Percentiles rank a stretch among this genome's conserved stretches.
phyloP scores from a whole-genome alignment of 2,329 filamentous ascomycete genomes.

The Fusarium nelsonii region DNA sequence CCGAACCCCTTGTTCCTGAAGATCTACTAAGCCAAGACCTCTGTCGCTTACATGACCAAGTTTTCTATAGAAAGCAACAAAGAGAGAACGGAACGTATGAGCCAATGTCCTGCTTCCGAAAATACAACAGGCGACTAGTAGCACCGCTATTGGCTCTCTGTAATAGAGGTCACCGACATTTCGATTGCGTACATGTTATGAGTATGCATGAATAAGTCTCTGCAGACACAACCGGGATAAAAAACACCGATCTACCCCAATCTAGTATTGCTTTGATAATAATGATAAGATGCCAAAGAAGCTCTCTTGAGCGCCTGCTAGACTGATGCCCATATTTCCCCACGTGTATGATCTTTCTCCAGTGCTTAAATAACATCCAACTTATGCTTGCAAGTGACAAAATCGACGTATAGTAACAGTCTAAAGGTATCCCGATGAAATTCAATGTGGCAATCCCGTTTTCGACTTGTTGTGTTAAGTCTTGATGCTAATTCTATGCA shows the following conservation, averaged over 20 bases:
- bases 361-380: slow-evolving; percentile 24
- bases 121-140: not conserved
- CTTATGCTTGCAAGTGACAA: slow-evolving; percentile 32
- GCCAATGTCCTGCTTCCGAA: not conserved
- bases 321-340: slow-evolving; percentile 23
- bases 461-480: slow-evolving; percentile 28
- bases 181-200: slow-evolving; percentile 1
- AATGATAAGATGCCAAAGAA: slow-evolving; percentile 25
- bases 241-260: slow-evolving; percentile 24
- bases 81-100: not conserved
- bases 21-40: slow-evolving; percentile 8
- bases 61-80: not conserved
- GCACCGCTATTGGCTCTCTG: not conserved
- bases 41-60: not conserved
- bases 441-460: slow-evolving; percentile 31
- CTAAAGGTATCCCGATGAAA: slow-evolving; percentile 50
- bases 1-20: slow-evolving; percentile 1
- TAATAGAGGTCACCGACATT: slow-evolving; percentile 7
- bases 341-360: slow-evolving; percentile 22
- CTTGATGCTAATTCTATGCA: slow-evolving; percentile 45
- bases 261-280: slow-evolving; percentile 30
- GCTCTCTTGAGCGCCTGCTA: slow-evolving; percentile 19
- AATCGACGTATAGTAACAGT: slow-evolving; percentile 46
- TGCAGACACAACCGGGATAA: not conserved
- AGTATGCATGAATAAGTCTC: not conserved